Conservation (phyloP, 1,284 basidiomycete genomes). For the Austroboletus novae-zelandiae region DNA sequence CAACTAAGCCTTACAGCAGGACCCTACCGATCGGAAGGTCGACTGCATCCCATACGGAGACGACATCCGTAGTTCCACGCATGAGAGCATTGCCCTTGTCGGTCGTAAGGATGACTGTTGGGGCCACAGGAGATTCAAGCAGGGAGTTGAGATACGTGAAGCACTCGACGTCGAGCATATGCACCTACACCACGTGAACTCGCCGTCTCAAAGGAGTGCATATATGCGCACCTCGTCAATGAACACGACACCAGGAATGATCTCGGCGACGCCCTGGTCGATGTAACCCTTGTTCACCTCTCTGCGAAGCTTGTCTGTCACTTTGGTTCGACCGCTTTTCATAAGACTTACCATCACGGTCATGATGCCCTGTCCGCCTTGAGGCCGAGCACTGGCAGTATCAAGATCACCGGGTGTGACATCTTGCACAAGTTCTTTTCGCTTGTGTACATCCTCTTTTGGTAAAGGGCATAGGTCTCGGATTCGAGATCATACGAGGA, state of each 20-base stretch:
- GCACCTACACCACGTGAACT: slow-evolving; percentile 59
- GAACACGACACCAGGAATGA: slow-evolving; percentile 97
- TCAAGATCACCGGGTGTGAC: slow-evolving; percentile 96
- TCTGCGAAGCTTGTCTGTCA: slow-evolving; percentile 92
- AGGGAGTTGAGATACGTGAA: slow-evolving; percentile 98
- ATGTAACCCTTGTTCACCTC: slow-evolving; percentile 99
- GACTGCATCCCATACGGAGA: slow-evolving; percentile 91
- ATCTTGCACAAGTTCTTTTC: slow-evolving; percentile 96
- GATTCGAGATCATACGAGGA: slow-evolving; percentile 99
- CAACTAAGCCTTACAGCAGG: slow-evolving; percentile 6
- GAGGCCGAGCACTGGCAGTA: slow-evolving; percentile 94
- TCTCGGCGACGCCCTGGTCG: slow-evolving; percentile 96
- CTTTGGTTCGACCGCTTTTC: slow-evolving; percentile 91
- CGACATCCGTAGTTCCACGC: slow-evolving; percentile 89
- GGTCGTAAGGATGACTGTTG: slow-evolving; percentile 95
- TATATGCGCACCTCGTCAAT: slow-evolving; percentile 84
- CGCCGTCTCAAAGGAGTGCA: not conserved
- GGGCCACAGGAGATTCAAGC: slow-evolving; percentile 94
- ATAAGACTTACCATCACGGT: slow-evolving; percentile 97
- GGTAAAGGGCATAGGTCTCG: slow-evolving; percentile 96
- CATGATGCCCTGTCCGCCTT: slow-evolving; percentile 98
- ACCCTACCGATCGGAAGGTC: slow-evolving; percentile 83
- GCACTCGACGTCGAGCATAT: slow-evolving; percentile 99
- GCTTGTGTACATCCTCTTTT: slow-evolving; percentile 97
- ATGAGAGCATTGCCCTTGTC: slow-evolving; percentile 93